Evolutionary conservation across 768 basidiomycete species (phyloP), one percentile per base, ranked within the genome.

Genomic region (Erythrobasidium yunnanense): DNA sequence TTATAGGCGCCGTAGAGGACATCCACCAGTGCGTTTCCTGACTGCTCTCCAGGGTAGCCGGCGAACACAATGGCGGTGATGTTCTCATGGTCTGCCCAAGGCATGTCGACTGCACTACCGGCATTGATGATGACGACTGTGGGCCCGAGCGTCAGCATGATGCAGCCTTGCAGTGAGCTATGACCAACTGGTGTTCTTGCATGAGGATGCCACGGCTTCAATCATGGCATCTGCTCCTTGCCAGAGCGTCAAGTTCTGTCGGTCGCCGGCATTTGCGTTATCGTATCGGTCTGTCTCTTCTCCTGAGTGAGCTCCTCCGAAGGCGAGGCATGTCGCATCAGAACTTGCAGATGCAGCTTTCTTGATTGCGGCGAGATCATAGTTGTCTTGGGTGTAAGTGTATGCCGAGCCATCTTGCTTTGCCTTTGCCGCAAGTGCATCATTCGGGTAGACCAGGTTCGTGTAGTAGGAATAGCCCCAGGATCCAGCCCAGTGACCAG

Each of bases 1-100:
- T 88, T 90, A 75, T 81, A 83, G 27, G 76, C 77, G 1, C 87
- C 87, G 69, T 83, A 88, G 0, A 88, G 76, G 1, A 89, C 80
- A 70, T 88, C 87, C 2, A 80, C 80, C n/a, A 89, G 80, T 2
- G 83, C 80, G 67, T 85, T 86, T 0, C 87, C 87, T 0, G 81
- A 79, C 77, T 88, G 86, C 69, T 83, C 63, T 13, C 67, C 67
- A 13, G 67, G 66, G 6, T 66, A 30, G 1, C 66, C 66, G 20
- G 52, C 60, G 42, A 22, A 29, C 11, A 68, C 30, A 13, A 68
- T 50, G 4, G 67, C 67, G 32, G 67, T 68, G 51, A 68, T 51
- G 46, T 68, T 68, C 3, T 68, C 22, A 47, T 68, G 50, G 23
- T 68, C 63, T 23, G 32, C 32, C 30, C 29, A 68, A 1, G 2